Percentiles rank a stretch among this genome's conserved stretches.
Evolutionary conservation across 2,329 filamentous ascomycete species (phyloP).

Genomic region (Bipolaris sorokiniana): DNA sequence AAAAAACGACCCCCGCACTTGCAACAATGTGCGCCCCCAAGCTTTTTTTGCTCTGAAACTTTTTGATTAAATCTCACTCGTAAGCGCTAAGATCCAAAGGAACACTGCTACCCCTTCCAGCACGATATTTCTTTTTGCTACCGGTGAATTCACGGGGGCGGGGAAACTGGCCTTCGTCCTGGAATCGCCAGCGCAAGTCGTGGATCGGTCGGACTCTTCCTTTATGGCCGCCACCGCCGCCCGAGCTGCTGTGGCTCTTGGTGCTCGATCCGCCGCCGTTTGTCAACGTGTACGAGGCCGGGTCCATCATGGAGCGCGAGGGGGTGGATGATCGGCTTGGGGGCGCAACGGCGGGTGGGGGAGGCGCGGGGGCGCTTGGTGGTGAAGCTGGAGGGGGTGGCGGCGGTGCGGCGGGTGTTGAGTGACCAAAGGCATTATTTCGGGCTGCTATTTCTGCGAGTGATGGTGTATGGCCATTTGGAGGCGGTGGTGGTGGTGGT

Average conservation of each 20-base stretch:
- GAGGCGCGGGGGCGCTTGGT: constrained; percentile 51
- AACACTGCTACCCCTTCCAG: constrained; percentile 91
- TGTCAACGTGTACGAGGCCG: constrained; percentile 72
- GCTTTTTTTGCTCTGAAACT: not conserved
- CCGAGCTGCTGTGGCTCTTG: constrained; percentile 32
- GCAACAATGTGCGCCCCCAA: not conserved
- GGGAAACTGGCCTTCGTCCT: constrained; percentile 79
- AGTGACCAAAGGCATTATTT: constrained; percentile 62
- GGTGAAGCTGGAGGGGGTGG: constrained; percentile 57
- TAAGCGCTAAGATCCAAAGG: constrained; percentile 79
- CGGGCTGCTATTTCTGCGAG: constrained; percentile 66
- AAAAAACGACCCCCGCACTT: constrained; percentile 4
- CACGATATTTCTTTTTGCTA: constrained; percentile 79
- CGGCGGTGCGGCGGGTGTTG: constrained; percentile 51
- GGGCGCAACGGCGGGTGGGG: constrained; percentile 41
- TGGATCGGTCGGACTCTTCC: constrained; percentile 64
- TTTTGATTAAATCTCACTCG: constrained; percentile 45
- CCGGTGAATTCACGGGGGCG: constrained; percentile 82
- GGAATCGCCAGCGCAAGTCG: constrained; percentile 85
- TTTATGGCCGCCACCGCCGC: constrained; percentile 26
- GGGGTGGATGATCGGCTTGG: constrained; percentile 45
- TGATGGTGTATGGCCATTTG: constrained; percentile 53
- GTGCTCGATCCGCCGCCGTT: constrained; percentile 48
- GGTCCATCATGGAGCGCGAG: constrained; percentile 70
- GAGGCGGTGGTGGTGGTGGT: constrained; percentile 58